These are phyloP conservation scores for Plectosphaerella sp. DNA, from an alignment of 2,329 filamentous ascomycete genomes.

Conservation along the genomic window DNA sequence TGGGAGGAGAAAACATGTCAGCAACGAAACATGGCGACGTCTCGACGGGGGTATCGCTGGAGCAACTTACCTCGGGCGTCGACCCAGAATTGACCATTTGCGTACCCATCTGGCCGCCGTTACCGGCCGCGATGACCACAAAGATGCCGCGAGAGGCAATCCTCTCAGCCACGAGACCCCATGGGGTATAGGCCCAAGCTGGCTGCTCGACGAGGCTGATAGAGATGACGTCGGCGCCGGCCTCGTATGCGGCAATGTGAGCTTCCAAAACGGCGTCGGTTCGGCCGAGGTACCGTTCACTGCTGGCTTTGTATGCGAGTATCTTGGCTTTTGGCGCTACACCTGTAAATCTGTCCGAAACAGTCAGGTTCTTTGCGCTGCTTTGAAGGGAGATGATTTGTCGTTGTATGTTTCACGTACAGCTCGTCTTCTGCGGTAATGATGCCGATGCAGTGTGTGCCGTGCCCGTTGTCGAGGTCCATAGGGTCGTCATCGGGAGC, in stretches of 20 bases:
- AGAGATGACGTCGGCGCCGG: conserved; percentile 45
- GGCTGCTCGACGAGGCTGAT: conserved; percentile 44
- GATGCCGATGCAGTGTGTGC: conserved; percentile 44
- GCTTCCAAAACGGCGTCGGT: conserved; percentile 33
- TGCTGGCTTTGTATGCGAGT: not conserved
- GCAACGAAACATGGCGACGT: too few species aligned
- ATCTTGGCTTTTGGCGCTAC: not conserved
- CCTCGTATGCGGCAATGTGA: conserved; percentile 33
- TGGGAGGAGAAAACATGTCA: conserved; percentile 1
- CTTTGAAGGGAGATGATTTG: too few species aligned
- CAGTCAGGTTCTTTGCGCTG: too few species aligned
- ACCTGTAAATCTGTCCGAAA: too few species aligned
- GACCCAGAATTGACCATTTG: conserved; percentile 9
- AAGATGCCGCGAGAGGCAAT: conserved; percentile 50
- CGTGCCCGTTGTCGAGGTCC: conserved; percentile 27
- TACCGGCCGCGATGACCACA: conserved; percentile 49
- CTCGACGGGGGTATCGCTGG: not conserved
- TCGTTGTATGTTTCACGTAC: too few species aligned
- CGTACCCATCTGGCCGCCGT: conserved; percentile 42
- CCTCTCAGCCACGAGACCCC: conserved; percentile 42
- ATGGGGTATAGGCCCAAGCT: conserved; percentile 49
- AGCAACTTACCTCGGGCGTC: not conserved
- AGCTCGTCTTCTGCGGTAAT: conserved; percentile 33
- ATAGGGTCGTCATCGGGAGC: conserved; percentile 12
- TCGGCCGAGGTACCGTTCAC: conserved; percentile 21